These are phyloP conservation scores for Thermomyces lanuginosus DNA, from an alignment of 2,329 filamentous ascomycete species.

Conservation along the genomic window DNA sequence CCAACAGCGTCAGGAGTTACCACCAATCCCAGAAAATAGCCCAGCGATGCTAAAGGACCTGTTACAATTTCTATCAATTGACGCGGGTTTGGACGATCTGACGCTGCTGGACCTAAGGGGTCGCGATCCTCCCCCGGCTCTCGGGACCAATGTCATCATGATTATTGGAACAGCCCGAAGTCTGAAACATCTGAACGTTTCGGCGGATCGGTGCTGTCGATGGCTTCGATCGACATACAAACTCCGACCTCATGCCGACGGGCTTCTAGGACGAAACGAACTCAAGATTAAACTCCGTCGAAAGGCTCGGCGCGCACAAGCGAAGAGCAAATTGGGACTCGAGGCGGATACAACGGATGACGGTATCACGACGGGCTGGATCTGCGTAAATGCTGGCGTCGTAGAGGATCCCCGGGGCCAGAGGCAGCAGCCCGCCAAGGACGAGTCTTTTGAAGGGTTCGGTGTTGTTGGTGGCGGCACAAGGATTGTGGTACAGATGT, in stretches of 20 bases:
- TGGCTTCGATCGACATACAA: constrained; percentile 63
- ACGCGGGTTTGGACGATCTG: constrained; percentile 73
- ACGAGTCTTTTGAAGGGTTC: constrained; percentile 53
- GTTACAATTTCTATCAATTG: constrained; percentile 62
- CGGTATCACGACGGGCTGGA: constrained; percentile 86
- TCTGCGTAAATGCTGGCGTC: constrained; percentile 76
- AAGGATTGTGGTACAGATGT: constrained; percentile 53
- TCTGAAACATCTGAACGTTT: constrained; percentile 83
- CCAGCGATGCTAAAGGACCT: constrained; percentile 57
- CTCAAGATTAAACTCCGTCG: constrained; percentile 72
- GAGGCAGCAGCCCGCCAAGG: constrained; percentile 12
- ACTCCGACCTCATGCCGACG: constrained; percentile 65
- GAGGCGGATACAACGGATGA: constrained; percentile 49
- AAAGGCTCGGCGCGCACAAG: constrained; percentile 62
- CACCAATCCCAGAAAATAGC: constrained; percentile 48
- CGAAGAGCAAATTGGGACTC: constrained; percentile 56
- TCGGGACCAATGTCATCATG: constrained; percentile 85
- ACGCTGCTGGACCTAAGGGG: constrained; percentile 65
- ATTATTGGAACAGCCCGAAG: constrained; percentile 79
- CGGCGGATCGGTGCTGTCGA: constrained; percentile 72
- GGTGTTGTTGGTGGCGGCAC: constrained; percentile 42
- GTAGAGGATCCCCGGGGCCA: constrained; percentile 37
- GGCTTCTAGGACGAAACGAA: constrained; percentile 76
- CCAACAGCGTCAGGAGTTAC: constrained; percentile 40
- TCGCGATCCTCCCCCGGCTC: constrained; percentile 69